Percentiles rank a stretch among this genome's conserved stretches.
These are phyloP conservation scores for Coemansia sp. DNA, from an alignment of 192 early-diverging fungal species.

Conservation along the genomic window DNA sequence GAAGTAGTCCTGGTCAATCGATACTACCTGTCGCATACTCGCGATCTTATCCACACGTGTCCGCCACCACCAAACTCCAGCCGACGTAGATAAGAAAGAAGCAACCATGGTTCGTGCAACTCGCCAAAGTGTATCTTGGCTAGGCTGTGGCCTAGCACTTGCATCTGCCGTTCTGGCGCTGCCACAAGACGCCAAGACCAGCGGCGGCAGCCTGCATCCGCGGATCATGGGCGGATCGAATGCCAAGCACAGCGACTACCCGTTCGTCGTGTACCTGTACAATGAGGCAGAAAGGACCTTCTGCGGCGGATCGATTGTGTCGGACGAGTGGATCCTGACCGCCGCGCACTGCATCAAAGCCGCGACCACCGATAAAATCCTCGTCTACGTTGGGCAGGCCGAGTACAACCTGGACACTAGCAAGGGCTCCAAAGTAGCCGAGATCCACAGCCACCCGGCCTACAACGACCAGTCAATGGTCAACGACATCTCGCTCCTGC, in stretches of 20 bases:
- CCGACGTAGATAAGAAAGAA: no score
- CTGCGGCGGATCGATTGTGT: conserved; percentile 49
- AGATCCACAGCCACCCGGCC: conserved; percentile 42
- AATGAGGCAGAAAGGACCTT: conserved; percentile 23
- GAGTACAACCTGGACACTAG: conserved; percentile 28
- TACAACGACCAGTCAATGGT: conserved; percentile 43
- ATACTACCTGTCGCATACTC: no score
- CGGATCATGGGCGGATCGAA: conserved; percentile 48
- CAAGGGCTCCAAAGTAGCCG: conserved; percentile 14
- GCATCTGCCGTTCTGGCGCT: neutral
- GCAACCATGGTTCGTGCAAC: neutral
- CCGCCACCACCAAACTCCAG: no score
- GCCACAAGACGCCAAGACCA: conserved; percentile 1
- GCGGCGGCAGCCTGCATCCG: conserved; percentile 6
- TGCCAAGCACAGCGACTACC: conserved; percentile 26
- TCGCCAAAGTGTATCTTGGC: conserved; percentile 1
- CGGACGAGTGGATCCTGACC: conserved; percentile 43
- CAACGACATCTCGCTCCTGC: conserved; percentile 49
- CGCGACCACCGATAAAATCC: conserved; percentile 11
- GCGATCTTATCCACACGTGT: no score
- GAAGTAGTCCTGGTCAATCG: no score
- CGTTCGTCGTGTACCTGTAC: conserved; percentile 43
- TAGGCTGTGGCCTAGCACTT: neutral
- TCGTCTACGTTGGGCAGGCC: conserved; percentile 26
- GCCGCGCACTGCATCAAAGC: conserved; percentile 51